Conservation (phyloP, 257 asterid species). For the Penstemon davidsonii region DNA sequence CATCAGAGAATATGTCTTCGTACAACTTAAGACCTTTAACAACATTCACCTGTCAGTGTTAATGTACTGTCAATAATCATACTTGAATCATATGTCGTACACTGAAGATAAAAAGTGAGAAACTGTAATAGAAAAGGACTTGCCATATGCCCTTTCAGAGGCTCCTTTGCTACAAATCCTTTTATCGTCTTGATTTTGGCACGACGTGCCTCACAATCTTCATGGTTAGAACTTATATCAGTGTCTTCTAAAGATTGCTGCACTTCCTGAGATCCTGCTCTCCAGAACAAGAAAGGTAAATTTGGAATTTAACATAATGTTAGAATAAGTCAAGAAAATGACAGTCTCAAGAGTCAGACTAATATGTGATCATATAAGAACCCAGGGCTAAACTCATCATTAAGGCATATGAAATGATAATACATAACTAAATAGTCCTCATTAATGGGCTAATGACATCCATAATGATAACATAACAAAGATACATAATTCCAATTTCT, state of each 20-base stretch:
- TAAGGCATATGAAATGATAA: no score
- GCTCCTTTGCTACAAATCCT: conserved; percentile 88
- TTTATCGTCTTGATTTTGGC: conserved; percentile 75
- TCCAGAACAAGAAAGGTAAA: conserved; percentile 17
- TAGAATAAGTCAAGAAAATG: background rate
- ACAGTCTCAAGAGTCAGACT: background rate
- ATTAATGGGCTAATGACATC: no score
- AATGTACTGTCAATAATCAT: conserved; percentile 16
- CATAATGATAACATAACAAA: no score
- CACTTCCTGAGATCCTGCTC: conserved; percentile 82
- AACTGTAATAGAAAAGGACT: conserved; percentile 32
- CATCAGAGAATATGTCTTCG: conserved; percentile 71
- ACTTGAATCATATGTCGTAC: background rate
- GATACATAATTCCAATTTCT: no score
- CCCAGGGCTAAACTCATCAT: no score
- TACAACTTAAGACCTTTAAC: conserved; percentile 92
- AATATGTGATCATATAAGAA: no score
- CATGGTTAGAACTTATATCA: conserved; percentile 77
- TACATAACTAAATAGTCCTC: no score
- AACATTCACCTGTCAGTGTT: conserved; percentile 71
- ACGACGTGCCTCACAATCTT: conserved; percentile 73
- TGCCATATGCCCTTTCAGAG: conserved; percentile 88
- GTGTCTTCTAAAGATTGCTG: conserved; percentile 53
- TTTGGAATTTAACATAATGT: no score
- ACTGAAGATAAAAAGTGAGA: background rate